Conservation (phyloP, 2,329 filamentous ascomycete genomes). For the Monosporascus sp. region DNA sequence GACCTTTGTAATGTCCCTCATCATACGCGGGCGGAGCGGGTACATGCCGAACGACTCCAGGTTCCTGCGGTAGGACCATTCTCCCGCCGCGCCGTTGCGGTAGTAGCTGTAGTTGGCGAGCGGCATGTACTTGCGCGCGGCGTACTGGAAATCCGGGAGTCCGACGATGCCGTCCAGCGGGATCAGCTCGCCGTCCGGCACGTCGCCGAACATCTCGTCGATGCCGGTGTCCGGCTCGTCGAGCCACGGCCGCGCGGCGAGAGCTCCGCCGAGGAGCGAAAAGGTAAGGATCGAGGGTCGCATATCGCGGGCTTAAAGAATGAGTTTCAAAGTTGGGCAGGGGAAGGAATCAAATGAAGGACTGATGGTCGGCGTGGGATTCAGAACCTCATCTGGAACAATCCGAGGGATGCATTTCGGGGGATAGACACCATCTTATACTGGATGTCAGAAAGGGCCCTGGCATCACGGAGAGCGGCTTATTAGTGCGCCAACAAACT, state of each 20-base stretch:
- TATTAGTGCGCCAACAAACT: too few relatives aligned
- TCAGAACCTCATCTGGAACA: too few relatives aligned
- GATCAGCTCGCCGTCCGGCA: slow-evolving; percentile 31
- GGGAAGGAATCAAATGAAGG: too few relatives aligned
- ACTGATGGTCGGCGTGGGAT: too few relatives aligned
- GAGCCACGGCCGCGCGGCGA: slow-evolving; percentile 39
- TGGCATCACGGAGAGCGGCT: too few relatives aligned
- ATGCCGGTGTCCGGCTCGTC: slow-evolving; percentile 43
- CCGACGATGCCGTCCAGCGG: slow-evolving; percentile 40
- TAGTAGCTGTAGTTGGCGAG: slow-evolving; percentile 49
- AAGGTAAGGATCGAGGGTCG: slow-evolving; percentile 20
- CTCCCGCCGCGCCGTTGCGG: slow-evolving; percentile 49
- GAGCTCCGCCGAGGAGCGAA: slow-evolving; percentile 28
- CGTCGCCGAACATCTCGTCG: slow-evolving; percentile 30
- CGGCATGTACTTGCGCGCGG: slow-evolving; percentile 44
- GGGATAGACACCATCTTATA: too few relatives aligned
- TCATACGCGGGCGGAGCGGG: slow-evolving; percentile 40
- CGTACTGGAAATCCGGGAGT: slow-evolving; percentile 50
- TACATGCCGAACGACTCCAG: slow-evolving; percentile 48
- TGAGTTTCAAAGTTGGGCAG: too few relatives aligned
- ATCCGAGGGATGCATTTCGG: too few relatives aligned
- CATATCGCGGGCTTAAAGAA: slow-evolving; percentile 12
- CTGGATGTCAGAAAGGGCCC: too few relatives aligned
- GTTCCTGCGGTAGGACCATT: slow-evolving; percentile 54
- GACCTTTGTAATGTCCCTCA: slow-evolving; percentile 45